phyloP scores from a whole-genome alignment of 1,139 yeast genomes.

The Geotrichum siamense region DNA sequence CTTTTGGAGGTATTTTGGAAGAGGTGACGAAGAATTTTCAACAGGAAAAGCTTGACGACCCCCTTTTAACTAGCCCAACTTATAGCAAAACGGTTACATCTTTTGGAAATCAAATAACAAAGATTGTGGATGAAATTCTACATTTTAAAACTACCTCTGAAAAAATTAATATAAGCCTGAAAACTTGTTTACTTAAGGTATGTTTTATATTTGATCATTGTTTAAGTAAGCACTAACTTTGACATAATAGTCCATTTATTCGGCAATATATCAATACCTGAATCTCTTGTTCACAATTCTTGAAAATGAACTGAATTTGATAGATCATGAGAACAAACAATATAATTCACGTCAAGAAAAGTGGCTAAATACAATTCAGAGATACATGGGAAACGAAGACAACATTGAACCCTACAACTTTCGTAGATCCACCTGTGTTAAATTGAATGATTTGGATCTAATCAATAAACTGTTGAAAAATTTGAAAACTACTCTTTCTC shows the following conservation, averaged over 20 bases:
- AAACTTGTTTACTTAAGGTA: slow-evolving; percentile 43
- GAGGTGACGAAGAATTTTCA: not conserved
- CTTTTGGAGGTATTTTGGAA: slow-evolving; percentile 1
- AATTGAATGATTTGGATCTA: slow-evolving; percentile 60
- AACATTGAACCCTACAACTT: slow-evolving; percentile 54
- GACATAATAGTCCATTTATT: slow-evolving; percentile 45
- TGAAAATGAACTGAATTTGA: slow-evolving; percentile 39
- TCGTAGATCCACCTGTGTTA: slow-evolving; percentile 57
- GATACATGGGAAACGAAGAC: slow-evolving; percentile 37
- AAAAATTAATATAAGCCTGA: not conserved
- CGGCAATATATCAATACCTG: slow-evolving; percentile 51
- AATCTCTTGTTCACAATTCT: slow-evolving; percentile 42
- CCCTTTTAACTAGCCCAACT: too few species aligned
- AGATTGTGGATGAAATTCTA: slow-evolving; percentile 1
- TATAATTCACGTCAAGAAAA: slow-evolving; percentile 32
- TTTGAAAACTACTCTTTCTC: slow-evolving; percentile 59
- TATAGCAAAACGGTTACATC: not conserved
- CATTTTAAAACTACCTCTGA: not conserved
- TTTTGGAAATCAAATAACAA: not conserved
- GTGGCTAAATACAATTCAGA: slow-evolving; percentile 39
- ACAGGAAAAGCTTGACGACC: too few species aligned
- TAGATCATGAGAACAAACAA: slow-evolving; percentile 32
- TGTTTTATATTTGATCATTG: too few species aligned
- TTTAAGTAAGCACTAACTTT: too few species aligned
- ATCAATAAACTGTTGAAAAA: slow-evolving; percentile 51